These are phyloP conservation scores for Phytopythium boreale DNA, from an alignment of 352 stramenopile genomes.

Conservation along the genomic window DNA sequence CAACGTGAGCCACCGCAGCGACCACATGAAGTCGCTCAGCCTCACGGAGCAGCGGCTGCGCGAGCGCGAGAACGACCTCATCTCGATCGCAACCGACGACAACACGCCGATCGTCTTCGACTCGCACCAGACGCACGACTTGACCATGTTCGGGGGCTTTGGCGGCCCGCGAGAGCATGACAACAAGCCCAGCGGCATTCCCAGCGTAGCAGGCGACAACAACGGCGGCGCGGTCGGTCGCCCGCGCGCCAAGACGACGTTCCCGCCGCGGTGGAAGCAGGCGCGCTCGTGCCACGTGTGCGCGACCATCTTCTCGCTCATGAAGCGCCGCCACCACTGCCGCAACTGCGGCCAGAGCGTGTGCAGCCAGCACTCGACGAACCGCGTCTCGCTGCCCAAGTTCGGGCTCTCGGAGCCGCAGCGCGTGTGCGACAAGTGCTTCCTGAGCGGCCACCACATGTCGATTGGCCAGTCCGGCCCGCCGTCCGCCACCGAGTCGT, in stretches of 20 bases:
- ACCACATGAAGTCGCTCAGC: slow-evolving; percentile 50
- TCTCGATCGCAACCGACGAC: slow-evolving; percentile 54
- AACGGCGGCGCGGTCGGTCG: slow-evolving; percentile 2
- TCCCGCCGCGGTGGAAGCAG: slow-evolving; percentile 78
- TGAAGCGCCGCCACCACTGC: slow-evolving; percentile 81
- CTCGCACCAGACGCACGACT: slow-evolving; percentile 11
- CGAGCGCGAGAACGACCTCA: slow-evolving; percentile 57
- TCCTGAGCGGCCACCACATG: slow-evolving; percentile 62
- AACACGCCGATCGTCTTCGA: slow-evolving; percentile 26
- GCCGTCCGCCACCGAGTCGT: slow-evolving; percentile 34
- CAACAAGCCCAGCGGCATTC: slow-evolving; percentile 17
- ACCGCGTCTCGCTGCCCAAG: slow-evolving; percentile 73
- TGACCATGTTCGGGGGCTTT: slow-evolving; percentile 28
- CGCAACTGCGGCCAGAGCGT: slow-evolving; percentile 79
- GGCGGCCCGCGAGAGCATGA: slow-evolving; percentile 29
- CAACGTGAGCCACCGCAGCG: slow-evolving; percentile 20
- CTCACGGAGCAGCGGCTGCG: slow-evolving; percentile 63
- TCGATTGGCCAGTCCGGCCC: slow-evolving; percentile 19
- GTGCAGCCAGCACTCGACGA: slow-evolving; percentile 70
- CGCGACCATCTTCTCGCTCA: slow-evolving; percentile 47
- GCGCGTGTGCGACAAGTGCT: slow-evolving; percentile 80
- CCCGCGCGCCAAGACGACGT: slow-evolving; percentile 44
- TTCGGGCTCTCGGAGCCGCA: slow-evolving; percentile 69
- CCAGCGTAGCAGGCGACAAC: slow-evolving; percentile 13
- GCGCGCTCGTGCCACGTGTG: slow-evolving; percentile 71